Percentiles rank a stretch among this genome's conserved stretches.
These are phyloP conservation scores for Myxozyma vanderwaltii DNA, from an alignment of 805 yeast genomes.

Conservation along the genomic window DNA sequence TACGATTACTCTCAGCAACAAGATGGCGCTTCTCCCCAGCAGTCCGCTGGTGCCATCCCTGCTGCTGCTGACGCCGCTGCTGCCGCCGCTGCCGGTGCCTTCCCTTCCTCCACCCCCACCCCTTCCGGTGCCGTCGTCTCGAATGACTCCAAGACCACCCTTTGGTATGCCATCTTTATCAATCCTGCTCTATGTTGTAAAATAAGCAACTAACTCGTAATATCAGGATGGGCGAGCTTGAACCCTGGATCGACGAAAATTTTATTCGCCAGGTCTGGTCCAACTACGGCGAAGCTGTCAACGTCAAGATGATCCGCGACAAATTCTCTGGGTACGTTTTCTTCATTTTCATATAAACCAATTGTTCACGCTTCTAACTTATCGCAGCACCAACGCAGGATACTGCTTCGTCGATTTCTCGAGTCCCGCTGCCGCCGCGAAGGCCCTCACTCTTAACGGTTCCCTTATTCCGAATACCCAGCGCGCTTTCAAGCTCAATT, in stretches of 20 bases:
- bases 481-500: slow-evolving; percentile 67
- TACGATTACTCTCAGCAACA: slow-evolving; percentile 35
- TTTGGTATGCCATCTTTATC: slow-evolving; percentile 36
- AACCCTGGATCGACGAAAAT: slow-evolving; percentile 78
- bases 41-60: slow-evolving; percentile 29
- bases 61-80: slow-evolving; percentile 26
- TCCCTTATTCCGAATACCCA: slow-evolving; percentile 63
- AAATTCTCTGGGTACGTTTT: slow-evolving; percentile 45
- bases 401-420: slow-evolving; percentile 84
- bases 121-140: slow-evolving; percentile 20
- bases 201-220: not conserved
- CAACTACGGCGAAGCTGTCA: slow-evolving; percentile 62
- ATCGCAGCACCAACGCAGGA: slow-evolving; percentile 54
- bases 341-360: not conserved
- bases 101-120: slow-evolving; percentile 25
- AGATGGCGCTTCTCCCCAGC: slow-evolving; percentile 32
- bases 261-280: slow-evolving; percentile 70
- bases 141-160: slow-evolving; percentile 40
- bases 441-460: slow-evolving; percentile 67
- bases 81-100: slow-evolving; percentile 23
- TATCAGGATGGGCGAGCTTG: slow-evolving; percentile 75
- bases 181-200: not conserved
- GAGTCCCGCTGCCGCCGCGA: slow-evolving; percentile 58
- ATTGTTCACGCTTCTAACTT: not conserved
- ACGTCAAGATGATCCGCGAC: slow-evolving; percentile 72